Evolutionary conservation across 129 eudicot species (phyloP).

Genomic region (Centrapalus pauciflorus): DNA sequence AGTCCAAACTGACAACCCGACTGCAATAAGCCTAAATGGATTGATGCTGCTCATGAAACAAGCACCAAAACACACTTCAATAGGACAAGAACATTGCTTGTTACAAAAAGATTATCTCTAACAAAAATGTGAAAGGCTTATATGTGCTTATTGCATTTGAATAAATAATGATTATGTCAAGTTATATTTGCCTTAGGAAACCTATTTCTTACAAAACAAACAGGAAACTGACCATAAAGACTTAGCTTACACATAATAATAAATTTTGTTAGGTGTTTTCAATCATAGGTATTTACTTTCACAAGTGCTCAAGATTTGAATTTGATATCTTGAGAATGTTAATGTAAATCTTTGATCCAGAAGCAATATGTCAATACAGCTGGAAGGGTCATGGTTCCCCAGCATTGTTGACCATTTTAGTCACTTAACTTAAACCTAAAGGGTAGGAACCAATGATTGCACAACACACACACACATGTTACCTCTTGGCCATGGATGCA

Average conservation of each 20-base stretch:
- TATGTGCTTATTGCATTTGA: background rate
- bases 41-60: conserved; percentile 50
- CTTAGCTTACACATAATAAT: background rate
- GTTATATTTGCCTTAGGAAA: background rate
- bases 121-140: background rate
- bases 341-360: background rate
- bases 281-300: background rate
- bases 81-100: conserved; percentile 4
- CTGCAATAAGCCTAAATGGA: conserved; percentile 93
- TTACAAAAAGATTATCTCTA: background rate
- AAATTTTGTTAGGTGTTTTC: background rate
- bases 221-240: background rate
- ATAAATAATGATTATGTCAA: background rate
- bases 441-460: background rate
- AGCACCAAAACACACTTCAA: background rate
- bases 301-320: background rate
- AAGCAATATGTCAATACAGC: no score
- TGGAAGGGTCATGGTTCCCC: no score
- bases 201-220: background rate
- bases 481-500: conserved; percentile 91
- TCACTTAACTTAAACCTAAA: background rate
- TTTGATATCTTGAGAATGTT: background rate
- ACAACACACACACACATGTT: background rate
- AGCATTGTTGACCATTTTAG: background rate
- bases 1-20: conserved; percentile 86